Percentiles rank a stretch among this genome's conserved stretches.
phyloP scores from a whole-genome alignment of 805 yeast species.

The Wickerhamiella occidentalis region DNA sequence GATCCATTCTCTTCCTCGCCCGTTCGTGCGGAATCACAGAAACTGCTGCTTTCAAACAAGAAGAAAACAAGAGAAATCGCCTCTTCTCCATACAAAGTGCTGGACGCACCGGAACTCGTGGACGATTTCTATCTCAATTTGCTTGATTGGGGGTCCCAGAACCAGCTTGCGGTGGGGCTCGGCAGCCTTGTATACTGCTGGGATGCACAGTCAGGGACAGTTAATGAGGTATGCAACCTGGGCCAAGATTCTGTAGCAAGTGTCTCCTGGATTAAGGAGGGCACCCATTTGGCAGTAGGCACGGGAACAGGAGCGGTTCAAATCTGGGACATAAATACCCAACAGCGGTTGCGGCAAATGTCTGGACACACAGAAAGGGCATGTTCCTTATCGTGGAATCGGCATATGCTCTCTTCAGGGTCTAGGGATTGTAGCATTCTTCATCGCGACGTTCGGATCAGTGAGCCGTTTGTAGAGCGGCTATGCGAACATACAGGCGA shows the following conservation, averaged over 20 bases:
- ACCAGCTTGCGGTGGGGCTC: conserved; percentile 78
- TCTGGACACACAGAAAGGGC: conserved; percentile 81
- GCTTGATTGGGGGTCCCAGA: conserved; percentile 91
- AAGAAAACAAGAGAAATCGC: conserved; percentile 67
- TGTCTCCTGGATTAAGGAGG: conserved; percentile 86
- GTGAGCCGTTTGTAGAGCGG: conserved; percentile 64
- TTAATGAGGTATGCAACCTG: conserved; percentile 66
- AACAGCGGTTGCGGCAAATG: conserved; percentile 78
- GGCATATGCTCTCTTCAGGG: conserved; percentile 77
- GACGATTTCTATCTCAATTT: conserved; percentile 89
- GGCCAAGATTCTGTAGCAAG: conserved; percentile 65
- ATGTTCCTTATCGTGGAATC: conserved; percentile 87
- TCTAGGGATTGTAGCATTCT: conserved; percentile 72
- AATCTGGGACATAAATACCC: conserved; percentile 83
- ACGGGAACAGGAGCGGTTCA: conserved; percentile 78
- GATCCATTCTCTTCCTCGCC: conserved; percentile 15
- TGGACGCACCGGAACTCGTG: conserved; percentile 90
- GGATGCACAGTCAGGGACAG: conserved; percentile 78
- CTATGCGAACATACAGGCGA: conserved; percentile 78
- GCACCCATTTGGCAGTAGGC: conserved; percentile 90
- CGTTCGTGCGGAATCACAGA: conserved; percentile 72
- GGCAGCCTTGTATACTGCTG: conserved; percentile 82
- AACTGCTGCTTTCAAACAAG: conserved; percentile 66
- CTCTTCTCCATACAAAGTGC: conserved; percentile 79
- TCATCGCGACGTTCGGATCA: conserved; percentile 83